These are phyloP conservation scores for Saccharomycopsis synnaedendra DNA, from an alignment of 805 yeast species.

Conservation along the genomic window DNA sequence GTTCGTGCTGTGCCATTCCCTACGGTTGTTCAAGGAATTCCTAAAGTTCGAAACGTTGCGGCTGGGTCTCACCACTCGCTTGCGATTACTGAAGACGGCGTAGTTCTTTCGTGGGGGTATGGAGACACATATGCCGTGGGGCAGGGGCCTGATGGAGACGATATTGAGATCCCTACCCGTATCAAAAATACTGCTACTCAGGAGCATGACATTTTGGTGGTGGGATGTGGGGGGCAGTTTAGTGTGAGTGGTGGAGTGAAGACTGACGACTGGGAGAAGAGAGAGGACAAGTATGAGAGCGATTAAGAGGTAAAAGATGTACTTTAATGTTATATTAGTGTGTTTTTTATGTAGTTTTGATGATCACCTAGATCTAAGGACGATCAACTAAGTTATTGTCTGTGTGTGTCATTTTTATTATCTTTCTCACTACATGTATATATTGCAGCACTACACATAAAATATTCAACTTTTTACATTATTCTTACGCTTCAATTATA, in stretches of 20 bases:
- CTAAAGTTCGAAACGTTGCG: conserved; percentile 49
- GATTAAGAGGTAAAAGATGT: too few relatives aligned
- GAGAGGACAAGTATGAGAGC: conserved; percentile 36
- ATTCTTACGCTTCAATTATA: too few relatives aligned
- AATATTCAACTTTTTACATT: too few relatives aligned
- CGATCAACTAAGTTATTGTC: too few relatives aligned
- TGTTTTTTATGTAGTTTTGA: too few relatives aligned
- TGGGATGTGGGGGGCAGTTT: conserved; percentile 97
- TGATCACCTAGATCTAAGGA: too few relatives aligned
- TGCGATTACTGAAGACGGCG: conserved; percentile 76
- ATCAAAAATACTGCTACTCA: conserved; percentile 91
- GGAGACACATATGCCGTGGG: conserved; percentile 97
- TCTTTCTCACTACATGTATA: too few relatives aligned
- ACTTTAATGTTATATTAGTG: too few relatives aligned
- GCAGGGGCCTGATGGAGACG: conserved; percentile 79
- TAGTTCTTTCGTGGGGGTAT: conserved; percentile 93
- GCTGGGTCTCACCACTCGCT: conserved; percentile 90
- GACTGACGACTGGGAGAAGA: conserved; percentile 28
- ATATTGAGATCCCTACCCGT: conserved; percentile 78
- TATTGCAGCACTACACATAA: too few relatives aligned
- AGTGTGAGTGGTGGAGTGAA: conserved; percentile 75
- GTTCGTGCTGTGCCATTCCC: conserved; percentile 83
- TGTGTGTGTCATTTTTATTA: too few relatives aligned
- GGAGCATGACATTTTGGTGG: conserved; percentile 52
- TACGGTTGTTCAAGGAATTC: conserved; percentile 48